A percentile compares a stretch with the other conserved stretches of the same genome.
Evolutionary conservation across 2,329 filamentous ascomycete species (phyloP).

Genomic region (Ophiostoma ips): DNA sequence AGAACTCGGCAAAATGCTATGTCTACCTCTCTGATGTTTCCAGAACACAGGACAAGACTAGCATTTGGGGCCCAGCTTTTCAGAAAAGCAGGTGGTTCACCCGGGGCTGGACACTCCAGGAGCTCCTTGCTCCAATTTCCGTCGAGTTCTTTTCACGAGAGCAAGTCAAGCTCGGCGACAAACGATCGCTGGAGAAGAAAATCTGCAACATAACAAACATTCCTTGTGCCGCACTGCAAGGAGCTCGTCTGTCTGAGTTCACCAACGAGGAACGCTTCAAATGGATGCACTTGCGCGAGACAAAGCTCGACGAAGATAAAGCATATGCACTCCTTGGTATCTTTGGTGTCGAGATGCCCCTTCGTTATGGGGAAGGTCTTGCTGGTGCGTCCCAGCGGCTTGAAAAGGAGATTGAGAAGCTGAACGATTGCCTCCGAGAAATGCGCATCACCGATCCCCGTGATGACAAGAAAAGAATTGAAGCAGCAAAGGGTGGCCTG

Average conservation of each 20-base stretch:
- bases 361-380: constrained; percentile 13
- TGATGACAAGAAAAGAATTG: not conserved
- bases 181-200: constrained; percentile 13
- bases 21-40: constrained; percentile 8
- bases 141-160: constrained; percentile 19
- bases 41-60: not conserved
- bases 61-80: not conserved
- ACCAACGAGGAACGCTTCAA: constrained; percentile 15
- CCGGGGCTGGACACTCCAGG: constrained; percentile 14
- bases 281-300: constrained; percentile 9
- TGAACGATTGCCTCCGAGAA: constrained; percentile 10
- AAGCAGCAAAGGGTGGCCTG: not conserved
- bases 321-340: constrained; percentile 15
- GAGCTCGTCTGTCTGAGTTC: constrained; percentile 11
- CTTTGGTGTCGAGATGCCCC: constrained; percentile 11
- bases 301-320: constrained; percentile 11
- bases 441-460: not conserved
- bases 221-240: constrained; percentile 11
- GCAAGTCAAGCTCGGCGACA: constrained; percentile 15
- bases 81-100: constrained; percentile 7
- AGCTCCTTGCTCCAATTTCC: constrained; percentile 15
- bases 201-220: constrained; percentile 17
- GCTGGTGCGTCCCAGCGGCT: constrained; percentile 6
- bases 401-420: constrained; percentile 1
- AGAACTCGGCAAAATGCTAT: constrained; percentile 1